Percentiles rank a stretch among this genome's conserved stretches.
Conservation (phyloP, 179 eudicot genomes). For the Camellia oleifera region DNA sequence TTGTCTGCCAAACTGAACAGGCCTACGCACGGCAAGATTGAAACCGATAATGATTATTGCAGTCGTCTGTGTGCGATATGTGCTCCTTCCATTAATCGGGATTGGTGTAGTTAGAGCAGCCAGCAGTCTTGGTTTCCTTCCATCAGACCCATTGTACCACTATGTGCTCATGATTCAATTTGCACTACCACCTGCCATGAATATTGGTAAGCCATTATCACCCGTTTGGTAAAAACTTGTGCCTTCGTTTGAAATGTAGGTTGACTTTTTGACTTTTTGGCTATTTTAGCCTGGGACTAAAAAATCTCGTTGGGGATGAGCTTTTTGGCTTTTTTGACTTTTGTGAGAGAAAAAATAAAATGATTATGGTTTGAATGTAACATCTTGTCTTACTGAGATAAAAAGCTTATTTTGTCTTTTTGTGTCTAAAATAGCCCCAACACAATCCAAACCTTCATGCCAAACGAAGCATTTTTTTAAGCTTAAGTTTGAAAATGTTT, state of each 20-base stretch:
- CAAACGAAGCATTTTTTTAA: no score
- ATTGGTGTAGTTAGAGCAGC: conserved; percentile 64
- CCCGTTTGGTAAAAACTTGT: no score
- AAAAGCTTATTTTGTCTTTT: no score
- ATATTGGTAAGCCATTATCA: conserved; percentile 37
- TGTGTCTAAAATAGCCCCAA: not conserved
- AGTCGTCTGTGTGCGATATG: conserved; percentile 50
- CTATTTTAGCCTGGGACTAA: no score
- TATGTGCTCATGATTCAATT: conserved; percentile 76
- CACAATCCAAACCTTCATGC: no score
- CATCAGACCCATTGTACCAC: conserved; percentile 67
- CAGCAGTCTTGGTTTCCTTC: conserved; percentile 55
- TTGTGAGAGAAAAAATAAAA: no score
- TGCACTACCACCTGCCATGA: conserved; percentile 84
- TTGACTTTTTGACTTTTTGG: no score
- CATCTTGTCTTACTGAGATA: no score
- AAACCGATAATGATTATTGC: conserved; percentile 37
- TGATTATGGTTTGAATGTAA: no score
- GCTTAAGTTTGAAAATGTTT: no score
- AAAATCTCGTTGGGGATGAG: no score
- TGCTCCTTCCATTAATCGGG: conserved; percentile 69
- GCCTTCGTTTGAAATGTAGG: not conserved
- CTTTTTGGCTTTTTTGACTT: no score
- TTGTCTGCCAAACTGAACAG: conserved; percentile 30
- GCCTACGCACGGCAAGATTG: conserved; percentile 43